These are phyloP conservation scores for Speleostelium caveatum DNA, from an alignment of 78 protist species.

Conservation along the genomic window DNA sequence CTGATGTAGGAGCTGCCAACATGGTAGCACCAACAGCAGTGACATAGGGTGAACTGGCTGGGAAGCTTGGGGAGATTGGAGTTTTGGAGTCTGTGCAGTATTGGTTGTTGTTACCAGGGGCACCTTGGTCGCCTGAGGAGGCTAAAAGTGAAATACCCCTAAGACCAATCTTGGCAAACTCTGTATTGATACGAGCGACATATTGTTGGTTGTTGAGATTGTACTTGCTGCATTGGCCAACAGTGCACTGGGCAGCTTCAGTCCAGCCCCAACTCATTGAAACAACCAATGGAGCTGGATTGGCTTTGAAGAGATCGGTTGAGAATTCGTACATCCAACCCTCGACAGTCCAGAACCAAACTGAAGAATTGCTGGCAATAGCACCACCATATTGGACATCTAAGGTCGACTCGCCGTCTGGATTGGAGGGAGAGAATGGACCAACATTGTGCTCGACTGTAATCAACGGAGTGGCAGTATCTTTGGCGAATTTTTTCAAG, in stretches of 20 bases:
- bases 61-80: constrained; percentile 51
- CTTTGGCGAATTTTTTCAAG: constrained; percentile 27
- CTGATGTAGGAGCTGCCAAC: constrained; percentile 44
- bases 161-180: constrained; percentile 57
- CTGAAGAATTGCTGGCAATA: constrained; percentile 14
- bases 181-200: constrained; percentile 45
- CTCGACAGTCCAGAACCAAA: constrained; percentile 44
- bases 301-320: constrained; percentile 1
- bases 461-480: constrained; percentile 51
- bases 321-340: constrained; percentile 74
- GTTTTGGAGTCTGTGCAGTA: background rate
- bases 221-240: background rate
- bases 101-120: constrained; percentile 41
- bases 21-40: constrained; percentile 76
- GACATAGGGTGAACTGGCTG: constrained; percentile 72
- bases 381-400: constrained; percentile 76
- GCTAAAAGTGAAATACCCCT: constrained; percentile 47
- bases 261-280: constrained; percentile 74
- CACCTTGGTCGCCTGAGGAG: constrained; percentile 75
- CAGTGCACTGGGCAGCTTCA: constrained; percentile 30
- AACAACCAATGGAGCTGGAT: constrained; percentile 48
- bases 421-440: constrained; percentile 20
- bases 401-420: constrained; percentile 65
- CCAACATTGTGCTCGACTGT: constrained; percentile 35
- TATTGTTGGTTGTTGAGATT: background rate